Percentiles rank a stretch among this genome's conserved stretches.
These are phyloP conservation scores for Serendipita indica DNA, from an alignment of 768 basidiomycete genomes.

Conservation along the genomic window DNA sequence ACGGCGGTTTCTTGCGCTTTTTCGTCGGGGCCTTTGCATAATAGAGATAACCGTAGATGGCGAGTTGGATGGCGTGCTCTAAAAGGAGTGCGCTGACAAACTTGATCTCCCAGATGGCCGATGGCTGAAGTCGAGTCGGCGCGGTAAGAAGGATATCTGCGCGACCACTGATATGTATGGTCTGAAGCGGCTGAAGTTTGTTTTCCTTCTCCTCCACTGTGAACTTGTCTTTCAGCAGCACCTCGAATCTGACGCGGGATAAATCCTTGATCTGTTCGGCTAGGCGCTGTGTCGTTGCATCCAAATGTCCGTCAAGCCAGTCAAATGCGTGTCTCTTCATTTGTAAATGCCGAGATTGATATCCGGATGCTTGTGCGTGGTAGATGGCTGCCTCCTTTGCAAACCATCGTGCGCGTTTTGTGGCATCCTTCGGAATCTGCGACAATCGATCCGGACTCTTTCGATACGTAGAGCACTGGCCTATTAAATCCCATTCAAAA, in stretches of 20 bases:
- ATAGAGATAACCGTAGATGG: conserved; percentile 9
- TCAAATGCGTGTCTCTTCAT: conserved; percentile 6
- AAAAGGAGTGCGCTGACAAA: neutral
- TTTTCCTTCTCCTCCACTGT: neutral
- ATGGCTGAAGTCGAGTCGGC: neutral
- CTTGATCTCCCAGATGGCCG: conserved; percentile 12
- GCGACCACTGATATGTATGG: neutral
- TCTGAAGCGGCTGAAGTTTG: neutral
- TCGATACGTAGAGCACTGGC: neutral
- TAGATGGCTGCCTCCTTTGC: neutral
- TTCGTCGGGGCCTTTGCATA: neutral
- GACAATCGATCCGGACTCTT: neutral
- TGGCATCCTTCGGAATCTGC: neutral
- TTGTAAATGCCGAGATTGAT: conserved; percentile 6
- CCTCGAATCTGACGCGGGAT: conserved; percentile 1
- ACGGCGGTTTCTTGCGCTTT: neutral
- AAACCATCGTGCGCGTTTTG: neutral
- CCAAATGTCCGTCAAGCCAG: conserved; percentile 6
- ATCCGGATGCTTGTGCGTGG: neutral
- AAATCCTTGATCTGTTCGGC: neutral
- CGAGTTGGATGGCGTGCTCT: conserved; percentile 9
- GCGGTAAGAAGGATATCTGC: neutral
- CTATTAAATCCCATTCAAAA: neutral
- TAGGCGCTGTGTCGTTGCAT: neutral
- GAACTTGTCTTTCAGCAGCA: neutral